phyloP scores from a whole-genome alignment of 179 eudicot species.

The Vitellaria paradoxa region DNA sequence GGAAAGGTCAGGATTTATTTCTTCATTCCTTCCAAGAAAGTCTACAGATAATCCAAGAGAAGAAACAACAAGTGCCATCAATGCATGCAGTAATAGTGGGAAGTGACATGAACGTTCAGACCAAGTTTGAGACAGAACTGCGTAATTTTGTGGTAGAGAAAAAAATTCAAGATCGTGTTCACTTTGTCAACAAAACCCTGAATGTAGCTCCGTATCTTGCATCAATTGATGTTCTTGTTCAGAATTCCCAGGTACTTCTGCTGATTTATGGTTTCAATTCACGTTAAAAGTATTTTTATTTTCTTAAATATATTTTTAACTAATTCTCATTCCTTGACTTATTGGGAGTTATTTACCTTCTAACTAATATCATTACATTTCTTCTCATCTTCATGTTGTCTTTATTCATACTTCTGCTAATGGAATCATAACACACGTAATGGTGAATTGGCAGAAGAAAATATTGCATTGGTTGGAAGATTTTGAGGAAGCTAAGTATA shows the following conservation, averaged over 20 bases:
- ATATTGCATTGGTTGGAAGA: background rate
- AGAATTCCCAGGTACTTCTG: conserved; percentile 71
- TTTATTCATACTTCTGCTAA: background rate
- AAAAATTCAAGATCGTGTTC: conserved; percentile 71
- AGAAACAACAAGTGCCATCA: conserved; percentile 76
- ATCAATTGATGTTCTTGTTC: conserved; percentile 80
- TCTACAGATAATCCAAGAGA: conserved; percentile 60
- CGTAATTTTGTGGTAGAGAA: conserved; percentile 64
- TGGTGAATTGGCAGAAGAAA: background rate
- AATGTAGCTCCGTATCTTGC: conserved; percentile 87
- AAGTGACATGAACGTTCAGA: conserved; percentile 82
- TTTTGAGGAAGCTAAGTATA: background rate
- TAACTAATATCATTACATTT: background rate
- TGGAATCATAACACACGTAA: background rate
- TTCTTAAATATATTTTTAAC: too few relatives aligned
- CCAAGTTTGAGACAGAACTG: conserved; percentile 83
- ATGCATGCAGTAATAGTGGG: conserved; percentile 83
- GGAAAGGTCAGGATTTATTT: conserved; percentile 89
- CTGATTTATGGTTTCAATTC: background rate
- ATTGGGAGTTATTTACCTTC: background rate
- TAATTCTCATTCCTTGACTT: background rate
- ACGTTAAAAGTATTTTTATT: too few relatives aligned
- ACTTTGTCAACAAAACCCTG: conserved; percentile 79
- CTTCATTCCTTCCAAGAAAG: conserved; percentile 77
- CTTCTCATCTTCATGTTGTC: background rate